Conservation (phyloP, 2,329 filamentous ascomycete species). For the Claviceps africana region DNA sequence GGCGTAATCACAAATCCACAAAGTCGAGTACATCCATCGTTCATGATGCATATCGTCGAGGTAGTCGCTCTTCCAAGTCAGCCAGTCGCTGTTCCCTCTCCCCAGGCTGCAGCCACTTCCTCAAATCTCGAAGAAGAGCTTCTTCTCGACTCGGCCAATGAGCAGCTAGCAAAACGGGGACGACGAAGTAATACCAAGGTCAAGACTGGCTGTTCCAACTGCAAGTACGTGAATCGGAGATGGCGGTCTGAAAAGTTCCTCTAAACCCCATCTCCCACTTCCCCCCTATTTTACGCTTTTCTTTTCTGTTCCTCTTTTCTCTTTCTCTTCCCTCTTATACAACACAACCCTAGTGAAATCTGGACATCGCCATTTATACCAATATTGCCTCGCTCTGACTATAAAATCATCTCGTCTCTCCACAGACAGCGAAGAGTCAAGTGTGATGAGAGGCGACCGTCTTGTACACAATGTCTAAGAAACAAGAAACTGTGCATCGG, state of each 20-base stretch:
- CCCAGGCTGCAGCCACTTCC: not conserved
- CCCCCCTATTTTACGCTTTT: too few relatives aligned
- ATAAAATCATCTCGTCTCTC: not conserved
- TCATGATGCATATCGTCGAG: not conserved
- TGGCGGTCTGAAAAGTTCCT: not conserved
- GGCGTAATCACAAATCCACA: not conserved
- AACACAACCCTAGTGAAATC: not conserved
- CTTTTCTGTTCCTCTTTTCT: not conserved
- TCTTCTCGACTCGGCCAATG: not conserved
- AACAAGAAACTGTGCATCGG: slow-evolving; percentile 46
- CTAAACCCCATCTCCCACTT: too few relatives aligned
- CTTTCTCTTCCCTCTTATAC: not conserved
- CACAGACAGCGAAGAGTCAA: slow-evolving; percentile 47
- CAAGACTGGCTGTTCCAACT: slow-evolving; percentile 52
- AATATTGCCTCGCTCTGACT: not conserved
- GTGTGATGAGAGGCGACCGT: slow-evolving; percentile 49
- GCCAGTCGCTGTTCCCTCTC: not conserved
- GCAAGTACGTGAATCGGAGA: slow-evolving; percentile 41
- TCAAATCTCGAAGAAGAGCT: not conserved
- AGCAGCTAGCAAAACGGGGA: slow-evolving; percentile 23
- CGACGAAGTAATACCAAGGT: slow-evolving; percentile 46
- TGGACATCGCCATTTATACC: not conserved
- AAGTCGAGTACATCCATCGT: not conserved
- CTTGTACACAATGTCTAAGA: slow-evolving; percentile 44
- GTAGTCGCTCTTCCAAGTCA: not conserved